Conservation (phyloP, 352 stramenopile species). For the Globisporangium iwayamae region DNA sequence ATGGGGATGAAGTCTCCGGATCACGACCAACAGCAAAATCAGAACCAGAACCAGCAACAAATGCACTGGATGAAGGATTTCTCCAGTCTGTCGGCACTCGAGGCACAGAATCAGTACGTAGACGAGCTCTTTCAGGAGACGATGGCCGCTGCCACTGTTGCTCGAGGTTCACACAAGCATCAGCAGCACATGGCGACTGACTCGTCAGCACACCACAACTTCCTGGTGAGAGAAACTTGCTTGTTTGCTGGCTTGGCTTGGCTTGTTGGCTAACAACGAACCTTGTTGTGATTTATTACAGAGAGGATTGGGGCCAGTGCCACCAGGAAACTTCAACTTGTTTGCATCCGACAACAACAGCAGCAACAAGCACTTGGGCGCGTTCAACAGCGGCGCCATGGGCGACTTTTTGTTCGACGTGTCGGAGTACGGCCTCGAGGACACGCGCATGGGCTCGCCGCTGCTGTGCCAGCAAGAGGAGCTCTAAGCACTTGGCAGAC, state of each 20-base stretch:
- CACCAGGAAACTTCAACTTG: neutral
- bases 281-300: neutral
- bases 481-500: slow-evolving; percentile 9
- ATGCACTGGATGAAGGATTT: slow-evolving; percentile 21
- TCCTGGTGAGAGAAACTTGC: neutral
- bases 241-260: neutral
- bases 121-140: slow-evolving; percentile 26
- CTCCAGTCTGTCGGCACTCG: neutral
- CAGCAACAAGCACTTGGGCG: neutral
- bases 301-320: slow-evolving; percentile 1
- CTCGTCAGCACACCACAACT: neutral
- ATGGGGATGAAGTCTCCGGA: neutral
- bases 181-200: neutral
- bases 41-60: slow-evolving; percentile 1
- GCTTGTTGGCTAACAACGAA: neutral
- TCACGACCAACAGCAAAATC: neutral
- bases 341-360: neutral
- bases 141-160: neutral
- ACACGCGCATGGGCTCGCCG: slow-evolving; percentile 23
- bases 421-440: slow-evolving; percentile 25
- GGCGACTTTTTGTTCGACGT: slow-evolving; percentile 15
- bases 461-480: slow-evolving; percentile 26
- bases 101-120: slow-evolving; percentile 21
- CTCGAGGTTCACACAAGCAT: slow-evolving; percentile 14
- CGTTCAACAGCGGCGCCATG: neutral